Percentiles rank a stretch among this genome's conserved stretches.
phyloP scores from a whole-genome alignment of 352 stramenopile genomes.

The Phytophthora meadii region DNA sequence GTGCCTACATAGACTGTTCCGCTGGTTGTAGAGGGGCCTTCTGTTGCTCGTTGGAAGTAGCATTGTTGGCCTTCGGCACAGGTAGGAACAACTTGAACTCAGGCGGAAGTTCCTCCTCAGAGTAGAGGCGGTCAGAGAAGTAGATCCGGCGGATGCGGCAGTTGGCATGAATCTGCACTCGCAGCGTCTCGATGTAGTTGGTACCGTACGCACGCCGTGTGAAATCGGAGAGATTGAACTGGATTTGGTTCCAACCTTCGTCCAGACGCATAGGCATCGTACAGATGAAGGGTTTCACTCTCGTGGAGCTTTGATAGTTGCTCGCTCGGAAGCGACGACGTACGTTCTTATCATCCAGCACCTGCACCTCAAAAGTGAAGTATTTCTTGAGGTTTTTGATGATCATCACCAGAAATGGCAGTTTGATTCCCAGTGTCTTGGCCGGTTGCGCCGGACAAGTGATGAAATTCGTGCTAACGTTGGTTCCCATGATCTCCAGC shows the following conservation, averaged over 20 bases:
- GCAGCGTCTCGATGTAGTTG: constrained; percentile 98
- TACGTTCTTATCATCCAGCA: constrained; percentile 99
- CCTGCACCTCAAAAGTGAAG: constrained; percentile 98
- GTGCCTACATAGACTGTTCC: constrained; percentile 51
- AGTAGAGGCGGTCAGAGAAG: constrained; percentile 97
- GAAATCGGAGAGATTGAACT: constrained; percentile 98
- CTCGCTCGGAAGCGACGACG: constrained; percentile 95
- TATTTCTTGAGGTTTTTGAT: constrained; percentile 99
- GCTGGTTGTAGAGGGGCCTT: constrained; percentile 48
- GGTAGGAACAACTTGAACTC: constrained; percentile 98
- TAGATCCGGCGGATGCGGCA: constrained; percentile 98
- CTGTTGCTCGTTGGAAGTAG: constrained; percentile 42
- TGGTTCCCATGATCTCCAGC: constrained; percentile 98
- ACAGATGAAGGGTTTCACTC: constrained; percentile 99
- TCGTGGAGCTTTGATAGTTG: constrained; percentile 97
- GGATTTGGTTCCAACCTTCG: constrained; percentile 99
- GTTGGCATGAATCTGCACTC: constrained; percentile 98
- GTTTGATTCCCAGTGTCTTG: constrained; percentile 97
- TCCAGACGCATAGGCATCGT: constrained; percentile 99
- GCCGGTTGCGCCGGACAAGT: constrained; percentile 94
- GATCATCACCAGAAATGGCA: constrained; percentile 99
- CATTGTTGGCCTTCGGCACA: constrained; percentile 89
- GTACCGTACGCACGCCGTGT: constrained; percentile 96
- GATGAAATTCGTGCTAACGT: constrained; percentile 98
- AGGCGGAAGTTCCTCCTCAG: constrained; percentile 95